Base-by-base conservation (phyloP, 129 eudicot genomes). In the Oenanthe sinensis region DNA sequence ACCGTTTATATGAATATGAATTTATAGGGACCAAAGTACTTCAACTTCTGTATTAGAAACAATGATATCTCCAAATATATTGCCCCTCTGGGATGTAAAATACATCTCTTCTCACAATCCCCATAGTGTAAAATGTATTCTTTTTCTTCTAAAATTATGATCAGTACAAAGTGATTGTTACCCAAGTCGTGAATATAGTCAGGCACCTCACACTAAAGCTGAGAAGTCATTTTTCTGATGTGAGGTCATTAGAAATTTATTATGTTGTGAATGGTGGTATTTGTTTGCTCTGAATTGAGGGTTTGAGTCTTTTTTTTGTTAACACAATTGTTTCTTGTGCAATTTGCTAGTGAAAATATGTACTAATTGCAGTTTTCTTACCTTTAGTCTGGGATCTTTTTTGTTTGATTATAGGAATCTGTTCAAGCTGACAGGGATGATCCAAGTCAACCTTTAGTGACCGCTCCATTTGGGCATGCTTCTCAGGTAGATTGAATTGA, bases 401-500 rank as follows among this genome's bases (percentile, higher is more conserved):
- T 75, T 78, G 20, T 48, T 24, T 42, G n/a, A 58, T 77, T 68
- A 60, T 85, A 95, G 99, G 96, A 95, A 70, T 75, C 83, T 26
- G 88, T 95, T 79, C 97, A 91, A 87, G 88, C 90, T 60, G 99
- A 95, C 75, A 90, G 96, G 83, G 99, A 95, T 63, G 97, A 95
- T 76, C 97, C 97, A 6, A 87, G 87, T 80, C 97, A 88, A 84
- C 93, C 99, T 9, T 80, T 95, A 83, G 99, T 95, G 73, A 95
- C 99, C 20, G 97, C 97, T 83, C 99, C 99, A 52, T 95, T 95
- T 84, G 99, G 99, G 65, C 99, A 95, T 80, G 99, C 99, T 24
- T 95, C 99, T 71, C 99, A 95, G 99, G 99, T 95, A 87, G 68
- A 45, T 4, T 16, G 17, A 78, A 72, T 50, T 15, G 36, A 33